Base-by-base conservation (phyloP, 306 rosid species). In the Macrotyloma uniflorum region DNA sequence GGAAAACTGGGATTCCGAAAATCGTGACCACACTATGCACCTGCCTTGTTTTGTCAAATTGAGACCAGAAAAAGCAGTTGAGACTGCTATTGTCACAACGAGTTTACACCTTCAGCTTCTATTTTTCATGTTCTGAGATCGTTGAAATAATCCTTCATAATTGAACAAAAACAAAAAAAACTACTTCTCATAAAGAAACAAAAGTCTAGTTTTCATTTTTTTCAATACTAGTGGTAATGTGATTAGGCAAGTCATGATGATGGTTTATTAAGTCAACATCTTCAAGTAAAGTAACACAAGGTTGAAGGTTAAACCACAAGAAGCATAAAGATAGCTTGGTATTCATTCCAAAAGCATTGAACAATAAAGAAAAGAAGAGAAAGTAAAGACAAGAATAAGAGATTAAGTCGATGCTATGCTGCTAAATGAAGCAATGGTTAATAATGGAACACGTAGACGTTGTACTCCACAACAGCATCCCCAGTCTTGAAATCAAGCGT, bases 391-490 rank as follows among this genome's bases (percentile, higher is more conserved):
- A 59, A 16, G 8, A 72, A 14, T 1, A 0, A 30, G 8, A 12
- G 8, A 26, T 4, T 22, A 5, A 11, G 11, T 6, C 10, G 40
- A 6, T 36, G 40, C 9, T 36, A 6, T 20, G 30, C 0, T 53
- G 5, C 5, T 5, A 38, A 4, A 69, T 6, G 4, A 42, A 6
- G 20, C 20, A 32, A 1, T 12, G 57, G 61, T 74, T 69, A 86
- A 63, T 78, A 85, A 75, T 86, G 89, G 58, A 82, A 75, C 6
- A 71, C 93, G 65, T 67, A 89, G 18, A 65, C 85, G 40, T 80
- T 71, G 36, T 86, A 89, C 38, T 84, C 92, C 19, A 86, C 82
- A 12, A 86, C 62, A 8, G 85, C 87, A 78, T 86, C 75, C 16
- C 76, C 77, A 0, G 84, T 76, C 0, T 72, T 62, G 1, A 24